phyloP scores from a whole-genome alignment of 2,329 filamentous ascomycete species.

The Fusarium hainanense region DNA sequence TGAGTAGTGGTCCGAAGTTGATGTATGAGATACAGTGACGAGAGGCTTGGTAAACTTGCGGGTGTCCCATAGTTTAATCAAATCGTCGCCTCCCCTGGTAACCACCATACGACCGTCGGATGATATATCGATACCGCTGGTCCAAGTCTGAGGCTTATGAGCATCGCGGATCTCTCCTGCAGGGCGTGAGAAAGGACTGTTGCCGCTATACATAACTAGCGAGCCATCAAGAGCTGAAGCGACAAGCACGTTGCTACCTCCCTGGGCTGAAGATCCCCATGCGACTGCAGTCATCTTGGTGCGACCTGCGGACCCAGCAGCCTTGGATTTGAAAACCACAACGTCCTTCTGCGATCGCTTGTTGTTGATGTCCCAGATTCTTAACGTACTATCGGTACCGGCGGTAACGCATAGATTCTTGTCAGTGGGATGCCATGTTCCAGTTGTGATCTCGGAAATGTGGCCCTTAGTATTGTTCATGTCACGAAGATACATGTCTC shows the following conservation, averaged over 20 bases:
- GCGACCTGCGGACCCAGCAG: conserved; percentile 87
- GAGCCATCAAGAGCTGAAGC: conserved; percentile 89
- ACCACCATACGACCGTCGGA: conserved; percentile 90
- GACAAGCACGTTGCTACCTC: conserved; percentile 82
- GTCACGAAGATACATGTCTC: conserved; percentile 97
- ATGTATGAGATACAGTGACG: conserved; percentile 80
- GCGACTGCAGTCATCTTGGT: conserved; percentile 93
- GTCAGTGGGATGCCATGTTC: conserved; percentile 90
- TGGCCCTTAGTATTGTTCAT: conserved; percentile 99
- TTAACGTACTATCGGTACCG: conserved; percentile 92
- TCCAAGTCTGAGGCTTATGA: conserved; percentile 87
- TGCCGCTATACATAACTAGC: conserved; percentile 90
- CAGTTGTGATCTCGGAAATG: conserved; percentile 88
- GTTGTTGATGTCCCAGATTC: conserved; percentile 97
- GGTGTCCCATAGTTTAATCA: conserved; percentile 96
- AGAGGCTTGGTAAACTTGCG: conserved; percentile 94
- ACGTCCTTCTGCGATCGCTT: conserved; percentile 91
- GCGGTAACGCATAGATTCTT: conserved; percentile 88
- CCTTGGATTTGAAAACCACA: conserved; percentile 93
- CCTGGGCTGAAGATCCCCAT: conserved; percentile 82
- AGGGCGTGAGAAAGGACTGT: conserved; percentile 86
- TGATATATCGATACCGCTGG: conserved; percentile 90
- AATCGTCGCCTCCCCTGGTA: conserved; percentile 88
- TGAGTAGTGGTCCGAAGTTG: conserved; percentile 84
- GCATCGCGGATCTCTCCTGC: conserved; percentile 86